Base-by-base conservation (phyloP, 108 stramenopile genomes). In the Nannochloropsis oceanica region DNA sequence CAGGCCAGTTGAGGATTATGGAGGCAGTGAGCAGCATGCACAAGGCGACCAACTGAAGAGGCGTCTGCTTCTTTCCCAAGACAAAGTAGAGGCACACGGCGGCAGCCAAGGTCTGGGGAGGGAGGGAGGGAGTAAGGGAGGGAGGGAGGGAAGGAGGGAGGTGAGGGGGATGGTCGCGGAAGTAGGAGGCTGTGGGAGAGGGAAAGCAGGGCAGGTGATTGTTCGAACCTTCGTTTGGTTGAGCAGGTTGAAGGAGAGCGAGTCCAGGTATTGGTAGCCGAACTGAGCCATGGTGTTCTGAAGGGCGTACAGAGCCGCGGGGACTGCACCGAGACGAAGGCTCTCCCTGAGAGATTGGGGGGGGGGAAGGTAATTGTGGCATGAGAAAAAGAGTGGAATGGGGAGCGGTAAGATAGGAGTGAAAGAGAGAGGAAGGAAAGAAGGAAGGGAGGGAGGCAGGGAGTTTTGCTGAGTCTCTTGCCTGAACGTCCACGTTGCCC, bases 211-310 rank as follows among this genome's bases (percentile, higher is more conserved):
- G 2, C 5, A 34, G 34, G 34, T 34, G 34, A 5, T 5, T 34
- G 34, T 34, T 34, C n/a, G 8, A 7, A 73, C 59, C 82, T 98
- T 98, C 42, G 96, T 97, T 85, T 97, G 97, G 86, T 98, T 98
- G 83, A 98, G 92, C 22, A 97, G 95, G 84, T 95, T 97, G 90
- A 95, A 98, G 12, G 95, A 95, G 7, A 98, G 83, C 14, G 96
- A 93, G 90, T 96, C 95, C 25, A 98, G 91, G 84, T 96, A 92
- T 91, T 94, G 93, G 83, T 96, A 97, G 18, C 95, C 96, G 81
- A 93, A 82, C 80, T 96, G 92, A 8, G 94, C 91, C 8, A 93
- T 92, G 80, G 95, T 86, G 91, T 97, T 98, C 88, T 98, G 97
- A 24, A 98, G 44, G 82, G 94, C 90, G 90, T 97, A 98, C 59